Conservation (phyloP, 371 early-diverging fungal species). For the Rhizomucor pusillus region DNA sequence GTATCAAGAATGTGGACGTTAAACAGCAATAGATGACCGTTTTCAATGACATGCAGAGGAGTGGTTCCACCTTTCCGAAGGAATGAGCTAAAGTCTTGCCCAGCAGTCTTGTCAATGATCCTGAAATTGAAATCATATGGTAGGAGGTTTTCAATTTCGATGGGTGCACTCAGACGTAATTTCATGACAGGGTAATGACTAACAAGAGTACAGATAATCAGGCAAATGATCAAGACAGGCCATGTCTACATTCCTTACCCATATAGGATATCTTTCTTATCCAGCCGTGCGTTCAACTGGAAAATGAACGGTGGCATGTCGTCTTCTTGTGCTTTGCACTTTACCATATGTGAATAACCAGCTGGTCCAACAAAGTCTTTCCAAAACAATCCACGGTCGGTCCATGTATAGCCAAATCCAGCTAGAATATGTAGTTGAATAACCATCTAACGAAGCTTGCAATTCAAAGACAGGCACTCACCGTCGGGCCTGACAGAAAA, state of each 20-base stretch:
- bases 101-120: constrained; percentile 72
- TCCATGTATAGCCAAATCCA: constrained; percentile 83
- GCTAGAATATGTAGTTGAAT: constrained; percentile 18
- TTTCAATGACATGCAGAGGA: constrained; percentile 84
- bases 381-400: constrained; percentile 67
- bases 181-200: constrained; percentile 80
- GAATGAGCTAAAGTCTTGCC: constrained; percentile 61
- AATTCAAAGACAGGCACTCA: constrained; percentile 20
- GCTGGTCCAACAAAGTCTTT: constrained; percentile 45
- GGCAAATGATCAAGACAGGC: too few species aligned
- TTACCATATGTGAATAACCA: constrained; percentile 37
- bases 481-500: constrained; percentile 84
- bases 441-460: background rate
- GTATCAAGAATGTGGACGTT: constrained; percentile 76
- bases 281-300: constrained; percentile 59
- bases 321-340: constrained; percentile 42
- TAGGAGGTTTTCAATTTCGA: constrained; percentile 93
- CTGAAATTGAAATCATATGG: constrained; percentile 84
- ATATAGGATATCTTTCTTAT: constrained; percentile 52
- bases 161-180: constrained; percentile 83
- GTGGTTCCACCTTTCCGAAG: constrained; percentile 72
- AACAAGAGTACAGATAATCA: background rate
- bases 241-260: constrained; percentile 34
- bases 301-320: constrained; percentile 71
- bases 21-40: constrained; percentile 77